phyloP scores from a whole-genome alignment of 495 filamentous ascomycete species.

The Neurospora sp. region DNA sequence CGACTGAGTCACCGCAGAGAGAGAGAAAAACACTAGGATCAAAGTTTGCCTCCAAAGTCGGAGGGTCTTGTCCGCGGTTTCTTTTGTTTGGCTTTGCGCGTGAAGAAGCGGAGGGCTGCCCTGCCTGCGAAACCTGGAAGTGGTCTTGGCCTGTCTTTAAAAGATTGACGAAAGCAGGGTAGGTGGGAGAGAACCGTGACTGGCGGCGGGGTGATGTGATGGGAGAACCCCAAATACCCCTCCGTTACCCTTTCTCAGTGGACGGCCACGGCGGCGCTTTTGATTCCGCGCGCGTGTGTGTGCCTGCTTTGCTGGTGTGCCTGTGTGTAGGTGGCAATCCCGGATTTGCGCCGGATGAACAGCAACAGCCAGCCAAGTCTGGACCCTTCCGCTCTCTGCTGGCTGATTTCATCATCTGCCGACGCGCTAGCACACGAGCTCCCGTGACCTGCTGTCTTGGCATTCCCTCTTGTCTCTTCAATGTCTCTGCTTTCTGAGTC shows the following conservation, averaged over 20 bases:
- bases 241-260: not conserved
- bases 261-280: not conserved
- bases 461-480: not conserved
- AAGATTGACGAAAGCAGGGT: not conserved
- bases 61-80: not conserved
- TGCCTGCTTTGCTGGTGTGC: not conserved
- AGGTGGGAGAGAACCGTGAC: not conserved
- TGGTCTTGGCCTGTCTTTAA: not conserved
- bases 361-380: slow-evolving; percentile 8
- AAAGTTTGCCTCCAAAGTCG: not conserved
- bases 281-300: not conserved
- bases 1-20: not conserved
- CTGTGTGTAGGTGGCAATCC: not conserved
- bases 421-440: slow-evolving; percentile 25
- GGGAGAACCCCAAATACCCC: not conserved
- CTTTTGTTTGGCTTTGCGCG: not conserved
- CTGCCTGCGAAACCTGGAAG: not conserved
- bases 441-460: slow-evolving; percentile 15
- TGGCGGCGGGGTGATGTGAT: not conserved
- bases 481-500: not conserved
- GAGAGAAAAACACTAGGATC: not conserved
- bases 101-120: not conserved
- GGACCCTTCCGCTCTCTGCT: slow-evolving; percentile 5
- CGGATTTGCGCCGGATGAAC: not conserved
- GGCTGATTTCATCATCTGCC: not conserved